Evolutionary conservation across 345 rosid genomes (phyloP).

Genomic region (Salix viminalis): DNA sequence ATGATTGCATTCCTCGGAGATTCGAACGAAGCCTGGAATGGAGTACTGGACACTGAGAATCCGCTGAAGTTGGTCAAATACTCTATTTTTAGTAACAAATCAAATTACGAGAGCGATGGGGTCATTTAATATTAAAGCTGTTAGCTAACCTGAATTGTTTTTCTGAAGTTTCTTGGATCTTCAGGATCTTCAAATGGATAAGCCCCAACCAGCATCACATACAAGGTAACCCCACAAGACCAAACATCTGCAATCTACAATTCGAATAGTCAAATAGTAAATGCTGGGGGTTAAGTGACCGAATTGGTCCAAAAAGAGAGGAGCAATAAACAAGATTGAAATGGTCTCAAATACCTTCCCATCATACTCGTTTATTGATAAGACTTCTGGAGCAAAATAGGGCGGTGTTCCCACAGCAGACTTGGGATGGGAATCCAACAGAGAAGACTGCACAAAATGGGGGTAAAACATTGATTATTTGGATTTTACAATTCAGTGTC

Average conservation of each 20-base stretch:
- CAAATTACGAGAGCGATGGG: neutral
- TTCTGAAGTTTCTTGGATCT: conserved; percentile 28
- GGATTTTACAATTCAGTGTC: neutral
- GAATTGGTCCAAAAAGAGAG: neutral
- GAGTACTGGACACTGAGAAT: conserved; percentile 82
- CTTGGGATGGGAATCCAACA: conserved; percentile 27
- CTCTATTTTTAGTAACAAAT: neutral
- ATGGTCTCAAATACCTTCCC: conserved; percentile 14
- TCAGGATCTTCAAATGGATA: conserved; percentile 30
- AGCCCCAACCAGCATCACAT: conserved; percentile 28
- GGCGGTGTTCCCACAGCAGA: conserved; percentile 27
- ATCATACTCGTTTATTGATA: conserved; percentile 22
- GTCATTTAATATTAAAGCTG: neutral
- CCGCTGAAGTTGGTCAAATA: conserved; percentile 45
- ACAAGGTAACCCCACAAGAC: conserved; percentile 29
- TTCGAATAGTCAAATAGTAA: neutral
- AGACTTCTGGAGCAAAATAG: conserved; percentile 25
- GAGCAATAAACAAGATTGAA: neutral
- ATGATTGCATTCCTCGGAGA: conserved; percentile 68
- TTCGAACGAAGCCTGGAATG: conserved; percentile 80
- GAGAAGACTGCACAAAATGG: conserved; percentile 13
- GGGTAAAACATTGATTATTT: neutral
- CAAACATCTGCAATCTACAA: conserved; percentile 26
- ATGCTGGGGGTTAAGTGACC: neutral
- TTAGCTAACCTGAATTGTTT: conserved; percentile 16